Conservation (phyloP, 208 protist species). For the Leishmania aethiopica region DNA sequence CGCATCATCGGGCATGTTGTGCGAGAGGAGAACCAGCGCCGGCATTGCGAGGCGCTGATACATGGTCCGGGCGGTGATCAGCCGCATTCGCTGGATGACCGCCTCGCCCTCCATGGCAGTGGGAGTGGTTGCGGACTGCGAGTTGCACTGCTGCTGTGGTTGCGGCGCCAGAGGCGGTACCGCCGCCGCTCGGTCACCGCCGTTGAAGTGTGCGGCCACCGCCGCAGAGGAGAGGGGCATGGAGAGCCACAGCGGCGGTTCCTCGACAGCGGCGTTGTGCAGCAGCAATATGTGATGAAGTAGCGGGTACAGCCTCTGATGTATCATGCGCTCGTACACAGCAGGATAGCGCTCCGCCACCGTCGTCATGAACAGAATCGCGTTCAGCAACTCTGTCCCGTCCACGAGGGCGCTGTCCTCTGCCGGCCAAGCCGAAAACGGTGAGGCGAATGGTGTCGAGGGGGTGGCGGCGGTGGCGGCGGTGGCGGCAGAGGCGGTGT, state of each 20-base stretch:
- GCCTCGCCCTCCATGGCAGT: not conserved
- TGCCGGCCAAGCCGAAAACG: not conserved
- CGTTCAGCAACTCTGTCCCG: constrained; percentile 46
- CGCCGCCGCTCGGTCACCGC: not conserved
- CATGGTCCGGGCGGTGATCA: constrained; percentile 27
- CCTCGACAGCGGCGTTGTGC: constrained; percentile 23
- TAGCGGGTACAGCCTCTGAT: constrained; percentile 48
- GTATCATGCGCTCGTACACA: constrained; percentile 46
- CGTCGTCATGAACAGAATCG: constrained; percentile 50
- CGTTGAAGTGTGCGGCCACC: not conserved
- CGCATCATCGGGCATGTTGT: constrained; percentile 54
- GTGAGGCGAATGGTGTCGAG: not conserved
- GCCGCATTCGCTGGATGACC: constrained; percentile 11
- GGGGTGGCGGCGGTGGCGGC: not conserved
- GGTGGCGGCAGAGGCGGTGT: not conserved
- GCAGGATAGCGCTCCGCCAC: constrained; percentile 38
- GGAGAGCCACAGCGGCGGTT: constrained; percentile 22
- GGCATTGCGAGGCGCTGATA: constrained; percentile 58
- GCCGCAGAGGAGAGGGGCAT: constrained; percentile 19
- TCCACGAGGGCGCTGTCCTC: constrained; percentile 28
- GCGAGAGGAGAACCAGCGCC: constrained; percentile 55
- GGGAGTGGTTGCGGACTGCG: not conserved
- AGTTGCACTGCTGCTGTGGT: not conserved
- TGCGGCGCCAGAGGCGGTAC: not conserved
- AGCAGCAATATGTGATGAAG: constrained; percentile 47